These are phyloP conservation scores for Smittium mucronatum DNA, from an alignment of 371 early-diverging fungal species.

Conservation along the genomic window DNA sequence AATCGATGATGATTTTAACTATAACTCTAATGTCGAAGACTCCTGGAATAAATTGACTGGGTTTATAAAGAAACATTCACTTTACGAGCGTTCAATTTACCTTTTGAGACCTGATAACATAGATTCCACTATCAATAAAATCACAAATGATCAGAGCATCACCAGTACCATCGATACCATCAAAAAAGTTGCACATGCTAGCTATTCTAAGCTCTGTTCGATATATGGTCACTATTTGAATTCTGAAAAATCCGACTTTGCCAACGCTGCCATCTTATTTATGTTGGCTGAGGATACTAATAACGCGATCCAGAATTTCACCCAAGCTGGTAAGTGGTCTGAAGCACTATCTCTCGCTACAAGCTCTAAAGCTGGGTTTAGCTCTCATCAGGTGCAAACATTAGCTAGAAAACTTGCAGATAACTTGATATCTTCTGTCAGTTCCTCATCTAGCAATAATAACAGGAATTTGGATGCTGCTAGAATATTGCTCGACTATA, in stretches of 20 bases:
- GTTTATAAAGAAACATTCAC: constrained; percentile 48
- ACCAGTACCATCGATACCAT: background rate
- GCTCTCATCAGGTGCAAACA: constrained; percentile 16
- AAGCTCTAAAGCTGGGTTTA: constrained; percentile 1
- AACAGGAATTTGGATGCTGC: constrained; percentile 27
- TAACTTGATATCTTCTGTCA: background rate
- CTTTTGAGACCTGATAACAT: constrained; percentile 32
- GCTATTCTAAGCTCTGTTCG: constrained; percentile 36
- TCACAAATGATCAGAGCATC: background rate
- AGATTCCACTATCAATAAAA: background rate
- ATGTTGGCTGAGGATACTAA: constrained; percentile 43
- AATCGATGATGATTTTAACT: background rate
- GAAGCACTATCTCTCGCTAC: constrained; percentile 49
- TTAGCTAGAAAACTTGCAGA: constrained; percentile 14
- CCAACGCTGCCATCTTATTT: constrained; percentile 59
- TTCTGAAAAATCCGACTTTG: constrained; percentile 36
- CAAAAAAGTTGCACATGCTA: constrained; percentile 5
- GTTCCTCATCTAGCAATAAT: background rate
- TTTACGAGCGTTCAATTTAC: constrained; percentile 49
- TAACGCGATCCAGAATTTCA: constrained; percentile 57
- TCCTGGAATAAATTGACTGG: constrained; percentile 46
- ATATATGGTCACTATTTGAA: constrained; percentile 53
- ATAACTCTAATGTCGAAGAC: constrained; percentile 20
- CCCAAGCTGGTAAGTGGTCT: constrained; percentile 51
- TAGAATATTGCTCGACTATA: constrained; percentile 27